These are phyloP conservation scores for Santalum album DNA, from an alignment of 164 flowering plant species.

Conservation along the genomic window DNA sequence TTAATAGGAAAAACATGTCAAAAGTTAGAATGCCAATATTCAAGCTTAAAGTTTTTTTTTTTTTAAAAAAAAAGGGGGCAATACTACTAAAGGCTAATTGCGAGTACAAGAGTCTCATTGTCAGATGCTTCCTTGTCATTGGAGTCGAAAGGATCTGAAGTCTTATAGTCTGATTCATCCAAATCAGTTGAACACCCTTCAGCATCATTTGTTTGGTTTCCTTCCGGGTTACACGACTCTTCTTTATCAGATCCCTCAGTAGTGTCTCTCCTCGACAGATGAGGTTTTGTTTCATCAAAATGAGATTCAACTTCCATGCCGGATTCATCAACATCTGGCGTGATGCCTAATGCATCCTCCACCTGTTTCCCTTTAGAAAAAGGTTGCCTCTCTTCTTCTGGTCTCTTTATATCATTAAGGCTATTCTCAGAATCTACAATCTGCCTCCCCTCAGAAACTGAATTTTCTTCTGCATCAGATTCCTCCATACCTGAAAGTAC, in stretches of 20 bases:
- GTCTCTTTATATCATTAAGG: conserved; percentile 7
- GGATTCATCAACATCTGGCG: conserved; percentile 10
- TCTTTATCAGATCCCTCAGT: conserved; percentile 14
- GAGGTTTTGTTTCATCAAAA: conserved; percentile 11
- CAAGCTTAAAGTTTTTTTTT: no score
- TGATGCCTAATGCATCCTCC: conserved; percentile 12
- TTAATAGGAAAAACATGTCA: neutral
- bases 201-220: conserved; percentile 8
- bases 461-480: conserved; percentile 19
- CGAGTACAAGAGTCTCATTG: conserved; percentile 70
- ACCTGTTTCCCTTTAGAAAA: conserved; percentile 12
- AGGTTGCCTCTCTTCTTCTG: conserved; percentile 12
- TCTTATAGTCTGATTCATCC: conserved; percentile 8
- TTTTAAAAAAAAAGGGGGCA: no score
- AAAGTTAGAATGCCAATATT: neutral
- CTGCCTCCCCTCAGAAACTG: conserved; percentile 6
- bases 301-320: conserved; percentile 9
- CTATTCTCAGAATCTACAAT: conserved; percentile 16
- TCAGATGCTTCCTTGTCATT: conserved; percentile 44
- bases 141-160: conserved; percentile 14
- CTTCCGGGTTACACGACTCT: conserved; percentile 17
- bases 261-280: conserved; percentile 12
- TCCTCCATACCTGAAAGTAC: conserved; percentile 14
- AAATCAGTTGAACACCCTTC: conserved; percentile 7
- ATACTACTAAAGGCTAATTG: no score